Evolutionary conservation across 805 yeast species (phyloP), one percentile per base, ranked within the genome.

Genomic region (Hanseniaspora hatyaiensis): DNA sequence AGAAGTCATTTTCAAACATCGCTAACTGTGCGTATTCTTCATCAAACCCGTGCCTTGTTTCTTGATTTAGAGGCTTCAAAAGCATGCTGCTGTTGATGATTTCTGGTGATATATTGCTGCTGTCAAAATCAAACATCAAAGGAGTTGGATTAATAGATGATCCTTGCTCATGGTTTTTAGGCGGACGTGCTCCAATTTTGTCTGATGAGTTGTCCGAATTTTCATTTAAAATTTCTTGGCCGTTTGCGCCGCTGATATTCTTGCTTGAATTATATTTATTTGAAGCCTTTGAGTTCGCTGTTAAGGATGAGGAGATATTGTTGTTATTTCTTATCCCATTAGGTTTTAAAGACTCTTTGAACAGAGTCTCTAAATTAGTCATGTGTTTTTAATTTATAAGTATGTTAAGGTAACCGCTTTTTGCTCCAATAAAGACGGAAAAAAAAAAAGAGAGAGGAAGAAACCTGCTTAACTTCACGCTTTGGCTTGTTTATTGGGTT

Each of bases 31-130:
- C 54, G 43, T 63, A 63, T 43, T 78, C 81, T 54, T 74, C 72
- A 52, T 76, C 83, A 55, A 79, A 78, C 1, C 86, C 86, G 61
- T 79, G 85, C 51, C 86, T 67, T 65, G 75, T 76, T 47, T 70
- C 73, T 40, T 71, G 71, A 56, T 77, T 77, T 40, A 77, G 63
- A 15, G 73, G 71, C 54, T 65, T 67, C 49, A 70, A 58, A 31
- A 72, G 73, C 40, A 38, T 18, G 16, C 23, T 19, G 15, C 39
- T 38, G 18, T 31, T 26, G 9, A 46, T 8, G 11, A 30, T 31
- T 11, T 33, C 44, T 19, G 33, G 6, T 3, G 22, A 3, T 12
- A 37, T 23, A 13, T 37, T 26, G 11, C 11, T 18, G 11, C 26
- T 19, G 16, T 26, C 22, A 9, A 37, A 37, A 11, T 16, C 22